Percentiles rank a stretch among this genome's conserved stretches.
Evolutionary conservation across 495 filamentous ascomycete species (phyloP).

Genomic region (Xylaria cubensis): DNA sequence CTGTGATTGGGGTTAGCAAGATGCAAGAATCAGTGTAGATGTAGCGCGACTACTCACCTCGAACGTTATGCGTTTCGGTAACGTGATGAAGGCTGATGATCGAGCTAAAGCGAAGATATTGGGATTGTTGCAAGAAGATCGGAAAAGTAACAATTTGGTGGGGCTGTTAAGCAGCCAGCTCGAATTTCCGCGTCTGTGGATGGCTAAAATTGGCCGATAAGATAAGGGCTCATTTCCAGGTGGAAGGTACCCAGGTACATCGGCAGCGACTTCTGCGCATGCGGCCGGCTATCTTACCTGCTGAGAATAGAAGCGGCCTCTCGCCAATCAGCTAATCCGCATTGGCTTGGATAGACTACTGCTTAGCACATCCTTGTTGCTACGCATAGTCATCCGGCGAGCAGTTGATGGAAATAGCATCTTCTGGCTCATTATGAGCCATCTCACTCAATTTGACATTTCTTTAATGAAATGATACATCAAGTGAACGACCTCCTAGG

Average conservation of each 20-base stretch:
- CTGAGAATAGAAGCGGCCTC: not conserved
- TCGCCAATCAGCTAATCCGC: not conserved
- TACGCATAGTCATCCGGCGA: constrained; percentile 20
- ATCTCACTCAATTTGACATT: constrained; percentile 2
- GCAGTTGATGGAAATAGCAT: constrained; percentile 8
- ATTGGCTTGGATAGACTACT: not conserved
- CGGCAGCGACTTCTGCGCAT: too few relatives aligned
- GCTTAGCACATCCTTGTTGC: not conserved
- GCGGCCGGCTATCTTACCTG: not conserved
- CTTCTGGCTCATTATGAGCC: constrained; percentile 21
- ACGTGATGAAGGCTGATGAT: constrained; percentile 29
- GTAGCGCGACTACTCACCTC: constrained; percentile 11
- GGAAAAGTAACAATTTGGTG: constrained; percentile 23
- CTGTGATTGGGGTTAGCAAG: constrained; percentile 71
- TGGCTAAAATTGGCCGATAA: constrained; percentile 24
- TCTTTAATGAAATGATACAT: not conserved
- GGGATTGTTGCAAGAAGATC: constrained; percentile 6
- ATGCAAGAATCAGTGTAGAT: constrained; percentile 73
- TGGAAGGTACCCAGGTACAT: too few relatives aligned
- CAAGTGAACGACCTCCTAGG: not conserved
- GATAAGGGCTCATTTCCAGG: constrained; percentile 22
- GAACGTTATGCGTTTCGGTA: constrained; percentile 40
- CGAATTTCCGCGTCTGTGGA: constrained; percentile 28
- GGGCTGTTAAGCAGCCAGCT: constrained; percentile 21
- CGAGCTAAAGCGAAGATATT: constrained; percentile 9